Evolutionary conservation across 306 rosid genomes (phyloP).

Genomic region (Sindora glabra): DNA sequence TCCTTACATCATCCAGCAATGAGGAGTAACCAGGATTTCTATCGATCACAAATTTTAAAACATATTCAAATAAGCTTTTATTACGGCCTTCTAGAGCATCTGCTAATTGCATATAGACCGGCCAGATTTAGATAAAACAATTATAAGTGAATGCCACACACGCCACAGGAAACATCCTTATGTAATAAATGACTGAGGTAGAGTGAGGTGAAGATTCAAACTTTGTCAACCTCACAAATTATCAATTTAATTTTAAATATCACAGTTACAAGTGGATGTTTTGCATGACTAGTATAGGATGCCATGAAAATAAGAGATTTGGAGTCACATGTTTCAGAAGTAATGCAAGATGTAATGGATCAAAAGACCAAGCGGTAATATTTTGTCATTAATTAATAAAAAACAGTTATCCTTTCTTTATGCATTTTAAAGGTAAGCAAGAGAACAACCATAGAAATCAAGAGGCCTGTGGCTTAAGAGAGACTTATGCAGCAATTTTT

Average conservation of each 20-base stretch:
- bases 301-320: background rate
- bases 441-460: background rate
- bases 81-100: background rate
- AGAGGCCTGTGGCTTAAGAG: background rate
- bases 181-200: background rate
- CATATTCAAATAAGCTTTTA: background rate
- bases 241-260: constrained; percentile 3
- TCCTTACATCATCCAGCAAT: constrained; percentile 31
- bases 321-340: background rate
- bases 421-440: background rate
- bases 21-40: constrained; percentile 35
- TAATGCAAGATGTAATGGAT: background rate
- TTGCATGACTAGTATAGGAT: background rate
- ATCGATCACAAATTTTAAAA: constrained; percentile 14
- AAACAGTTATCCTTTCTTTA: background rate
- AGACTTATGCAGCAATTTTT: background rate
- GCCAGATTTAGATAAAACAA: too few species aligned
- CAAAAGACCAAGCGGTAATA: constrained; percentile 2
- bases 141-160: background rate
- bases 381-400: background rate
- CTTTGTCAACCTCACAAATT: background rate
- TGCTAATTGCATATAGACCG: too few species aligned
- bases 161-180: background rate
- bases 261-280: background rate
- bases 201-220: background rate